Evolutionary conservation across 2,329 filamentous ascomycete species (phyloP).

Genomic region (Orbilia blumenaviensis): DNA sequence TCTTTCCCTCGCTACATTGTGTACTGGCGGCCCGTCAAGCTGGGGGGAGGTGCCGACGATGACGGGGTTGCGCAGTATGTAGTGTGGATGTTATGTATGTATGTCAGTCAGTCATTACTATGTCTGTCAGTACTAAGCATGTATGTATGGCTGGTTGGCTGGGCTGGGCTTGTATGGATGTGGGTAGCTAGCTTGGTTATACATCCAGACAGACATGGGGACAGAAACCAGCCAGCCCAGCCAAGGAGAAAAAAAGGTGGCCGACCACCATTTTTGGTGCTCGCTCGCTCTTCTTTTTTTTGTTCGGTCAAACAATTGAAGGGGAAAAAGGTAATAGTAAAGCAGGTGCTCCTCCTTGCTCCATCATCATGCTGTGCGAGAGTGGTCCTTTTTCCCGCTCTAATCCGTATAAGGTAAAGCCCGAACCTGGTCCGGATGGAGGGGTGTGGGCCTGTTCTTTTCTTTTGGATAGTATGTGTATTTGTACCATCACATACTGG

Average conservation of each 20-base stretch:
- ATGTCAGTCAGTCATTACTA: not conserved
- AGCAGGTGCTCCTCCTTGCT: conserved; percentile 54
- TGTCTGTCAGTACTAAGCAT: not conserved
- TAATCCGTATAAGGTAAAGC: conserved; percentile 46
- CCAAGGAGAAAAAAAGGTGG: conserved; percentile 53
- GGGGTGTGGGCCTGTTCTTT: too few relatives aligned
- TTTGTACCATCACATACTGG: conserved; percentile 50
- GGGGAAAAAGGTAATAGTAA: conserved; percentile 20
- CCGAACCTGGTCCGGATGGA: conserved; percentile 47
- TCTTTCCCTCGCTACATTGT: not conserved
- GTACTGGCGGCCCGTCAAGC: not conserved
- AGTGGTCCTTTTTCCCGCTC: conserved; percentile 36
- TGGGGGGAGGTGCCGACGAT: conserved; percentile 15
- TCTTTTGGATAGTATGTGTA: too few relatives aligned
- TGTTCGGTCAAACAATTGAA: conserved; percentile 9
- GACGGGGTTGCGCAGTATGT: conserved; percentile 49
- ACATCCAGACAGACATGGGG: too few relatives aligned
- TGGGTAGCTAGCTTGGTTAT: too few relatives aligned
- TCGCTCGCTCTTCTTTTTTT: not conserved
- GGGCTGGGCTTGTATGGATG: too few relatives aligned
- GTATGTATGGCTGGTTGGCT: too few relatives aligned
- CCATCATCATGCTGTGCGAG: conserved; percentile 51
- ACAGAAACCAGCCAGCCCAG: too few relatives aligned
- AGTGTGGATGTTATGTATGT: not conserved
- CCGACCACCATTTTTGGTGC: conserved; percentile 52